Conservation (phyloP, 768 basidiomycete genomes). For the Tylopilus intermedius region DNA sequence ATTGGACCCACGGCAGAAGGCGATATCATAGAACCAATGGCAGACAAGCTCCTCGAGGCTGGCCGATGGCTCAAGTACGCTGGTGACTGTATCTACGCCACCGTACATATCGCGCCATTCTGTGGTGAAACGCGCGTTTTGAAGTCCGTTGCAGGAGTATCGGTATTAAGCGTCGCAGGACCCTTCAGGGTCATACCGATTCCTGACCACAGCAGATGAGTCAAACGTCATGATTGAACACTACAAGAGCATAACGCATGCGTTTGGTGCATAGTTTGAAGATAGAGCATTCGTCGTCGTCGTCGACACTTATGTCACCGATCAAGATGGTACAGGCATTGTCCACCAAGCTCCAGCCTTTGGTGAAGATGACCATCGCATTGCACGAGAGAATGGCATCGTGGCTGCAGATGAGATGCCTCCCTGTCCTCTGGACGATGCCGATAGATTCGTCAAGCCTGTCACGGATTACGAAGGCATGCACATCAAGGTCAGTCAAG, state of each 20-base stretch:
- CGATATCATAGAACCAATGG: constrained; percentile 45
- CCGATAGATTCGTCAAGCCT: constrained; percentile 79
- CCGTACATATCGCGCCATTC: constrained; percentile 31
- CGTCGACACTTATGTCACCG: constrained; percentile 89
- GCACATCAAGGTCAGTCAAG: constrained; percentile 72
- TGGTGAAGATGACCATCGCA: constrained; percentile 97
- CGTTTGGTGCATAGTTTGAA: constrained; percentile 57
- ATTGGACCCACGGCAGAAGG: constrained; percentile 47
- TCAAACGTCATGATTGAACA: background rate
- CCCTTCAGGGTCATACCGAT: constrained; percentile 33
- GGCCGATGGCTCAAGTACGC: constrained; percentile 39
- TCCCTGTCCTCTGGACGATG: constrained; percentile 92
- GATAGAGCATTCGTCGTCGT: constrained; percentile 89
- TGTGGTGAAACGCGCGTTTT: background rate
- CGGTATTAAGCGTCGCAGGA: constrained; percentile 47
- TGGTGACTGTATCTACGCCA: constrained; percentile 49
- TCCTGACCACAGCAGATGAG: constrained; percentile 68
- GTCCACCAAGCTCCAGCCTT: constrained; percentile 98
- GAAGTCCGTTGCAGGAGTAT: constrained; percentile 33
- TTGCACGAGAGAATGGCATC: constrained; percentile 80
- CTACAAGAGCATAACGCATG: background rate
- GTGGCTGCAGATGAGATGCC: constrained; percentile 88
- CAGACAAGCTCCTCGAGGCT: constrained; percentile 42
- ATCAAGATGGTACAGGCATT: constrained; percentile 91
- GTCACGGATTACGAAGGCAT: constrained; percentile 86